A percentile compares a stretch with the other conserved stretches of the same genome.
Evolutionary conservation across 140 eudicot genomes (phyloP).

Genomic region (Oenanthe javanica): DNA sequence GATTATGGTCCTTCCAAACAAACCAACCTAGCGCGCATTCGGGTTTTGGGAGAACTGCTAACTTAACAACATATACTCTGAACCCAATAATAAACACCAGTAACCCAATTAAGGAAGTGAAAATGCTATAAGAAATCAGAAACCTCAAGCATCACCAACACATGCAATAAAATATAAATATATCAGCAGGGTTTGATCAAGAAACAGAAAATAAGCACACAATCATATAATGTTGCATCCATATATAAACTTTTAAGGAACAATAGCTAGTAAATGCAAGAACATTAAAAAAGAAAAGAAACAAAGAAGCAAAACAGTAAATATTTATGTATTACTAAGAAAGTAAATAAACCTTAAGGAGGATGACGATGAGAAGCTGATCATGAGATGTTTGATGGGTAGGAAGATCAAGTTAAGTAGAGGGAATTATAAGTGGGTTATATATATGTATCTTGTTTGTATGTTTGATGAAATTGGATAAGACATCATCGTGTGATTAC

Average conservation of each 20-base stretch:
- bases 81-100: background rate
- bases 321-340: too few species aligned
- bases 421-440: conserved; percentile 13
- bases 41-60: too few species aligned
- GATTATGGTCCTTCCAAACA: too few species aligned
- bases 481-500: conserved; percentile 2
- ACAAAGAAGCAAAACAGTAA: too few species aligned
- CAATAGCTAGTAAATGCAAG: background rate
- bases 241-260: too few species aligned
- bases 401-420: background rate
- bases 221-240: too few species aligned
- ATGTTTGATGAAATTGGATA: background rate
- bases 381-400: background rate
- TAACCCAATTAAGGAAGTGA: background rate
- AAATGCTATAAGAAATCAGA: too few species aligned
- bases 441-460: background rate
- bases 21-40: too few species aligned
- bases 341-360: background rate
- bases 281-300: background rate
- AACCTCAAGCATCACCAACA: background rate
- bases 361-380: background rate
- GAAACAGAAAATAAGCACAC: background rate
- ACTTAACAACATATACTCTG: too few species aligned
- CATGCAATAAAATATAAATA: too few species aligned
- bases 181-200: too few species aligned